These are phyloP conservation scores for Microcyclospora pomicola DNA, from an alignment of 2,329 filamentous ascomycete genomes.

Conservation along the genomic window DNA sequence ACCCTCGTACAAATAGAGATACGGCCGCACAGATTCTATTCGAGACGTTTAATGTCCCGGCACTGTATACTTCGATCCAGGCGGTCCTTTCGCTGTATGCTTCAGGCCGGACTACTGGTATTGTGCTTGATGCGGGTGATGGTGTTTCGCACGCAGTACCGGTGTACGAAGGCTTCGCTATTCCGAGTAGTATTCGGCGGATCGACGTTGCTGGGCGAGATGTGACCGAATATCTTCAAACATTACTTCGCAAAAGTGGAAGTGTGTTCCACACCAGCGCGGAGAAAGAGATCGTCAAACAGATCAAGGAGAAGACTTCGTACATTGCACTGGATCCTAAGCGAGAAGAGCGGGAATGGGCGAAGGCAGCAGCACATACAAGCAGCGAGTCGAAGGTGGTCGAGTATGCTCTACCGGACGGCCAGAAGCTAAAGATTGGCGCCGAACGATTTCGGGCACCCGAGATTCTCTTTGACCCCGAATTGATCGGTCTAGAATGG, in stretches of 20 bases:
- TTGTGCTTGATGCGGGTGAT: slow-evolving; percentile 89
- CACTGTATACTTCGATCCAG: slow-evolving; percentile 92
- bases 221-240: slow-evolving; percentile 90
- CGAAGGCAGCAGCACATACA: slow-evolving; percentile 29
- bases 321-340: slow-evolving; percentile 85
- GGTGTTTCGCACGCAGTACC: slow-evolving; percentile 95
- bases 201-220: slow-evolving; percentile 95
- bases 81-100: slow-evolving; percentile 93
- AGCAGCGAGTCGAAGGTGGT: slow-evolving; percentile 58
- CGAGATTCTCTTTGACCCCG: slow-evolving; percentile 94
- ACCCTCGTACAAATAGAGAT: slow-evolving; percentile 89
- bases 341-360: slow-evolving; percentile 95
- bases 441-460: slow-evolving; percentile 89
- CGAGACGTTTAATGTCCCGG: slow-evolving; percentile 96
- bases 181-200: slow-evolving; percentile 84
- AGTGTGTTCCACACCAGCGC: slow-evolving; percentile 95
- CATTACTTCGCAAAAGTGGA: slow-evolving; percentile 77
- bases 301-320: slow-evolving; percentile 89
- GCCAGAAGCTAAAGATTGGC: slow-evolving; percentile 86
- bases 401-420: slow-evolving; percentile 84
- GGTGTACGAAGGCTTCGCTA: slow-evolving; percentile 94
- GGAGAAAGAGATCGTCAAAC: slow-evolving; percentile 95
- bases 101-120: slow-evolving; percentile 86
- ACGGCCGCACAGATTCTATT: slow-evolving; percentile 95
- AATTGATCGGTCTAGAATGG: slow-evolving; percentile 93